A percentile compares a stretch with the other conserved stretches of the same genome.
phyloP scores from a whole-genome alignment of 176 grass and related monocot species.

The Oryza australiensis region DNA sequence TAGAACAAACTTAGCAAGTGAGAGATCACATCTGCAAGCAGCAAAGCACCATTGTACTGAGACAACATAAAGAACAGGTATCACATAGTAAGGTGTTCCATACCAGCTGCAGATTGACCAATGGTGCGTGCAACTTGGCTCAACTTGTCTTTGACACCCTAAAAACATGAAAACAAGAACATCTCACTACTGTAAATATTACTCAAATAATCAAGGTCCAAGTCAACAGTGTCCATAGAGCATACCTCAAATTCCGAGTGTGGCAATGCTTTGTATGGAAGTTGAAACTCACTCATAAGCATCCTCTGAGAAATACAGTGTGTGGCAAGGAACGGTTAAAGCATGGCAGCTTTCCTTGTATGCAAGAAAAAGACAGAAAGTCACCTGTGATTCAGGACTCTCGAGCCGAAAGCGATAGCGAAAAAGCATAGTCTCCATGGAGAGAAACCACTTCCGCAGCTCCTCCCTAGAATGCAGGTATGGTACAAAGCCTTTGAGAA shows the following conservation, averaged over 20 bases:
- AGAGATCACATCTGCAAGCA: constrained; percentile 21
- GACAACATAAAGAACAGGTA: constrained; percentile 21
- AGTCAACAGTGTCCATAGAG: constrained; percentile 17
- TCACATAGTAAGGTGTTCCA: constrained; percentile 7
- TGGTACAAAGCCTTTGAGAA: neutral
- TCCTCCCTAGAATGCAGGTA: constrained; percentile 60
- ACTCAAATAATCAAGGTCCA: constrained; percentile 7
- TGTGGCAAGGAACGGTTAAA: constrained; percentile 34
- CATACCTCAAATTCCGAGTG: constrained; percentile 86
- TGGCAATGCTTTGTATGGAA: constrained; percentile 82
- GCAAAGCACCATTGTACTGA: constrained; percentile 4
- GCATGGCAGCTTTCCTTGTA: neutral
- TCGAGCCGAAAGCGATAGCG: constrained; percentile 77
- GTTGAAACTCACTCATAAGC: constrained; percentile 88
- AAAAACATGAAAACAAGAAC: constrained; percentile 41
- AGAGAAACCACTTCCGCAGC: constrained; percentile 96
- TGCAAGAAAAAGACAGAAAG: constrained; percentile 21
- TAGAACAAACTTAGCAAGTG: constrained; percentile 29
- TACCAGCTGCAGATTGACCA: constrained; percentile 66
- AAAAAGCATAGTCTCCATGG: constrained; percentile 86
- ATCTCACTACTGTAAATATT: constrained; percentile 15
- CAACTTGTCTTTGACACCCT: constrained; percentile 89
- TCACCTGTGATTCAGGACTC: constrained; percentile 83
- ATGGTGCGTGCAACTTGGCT: constrained; percentile 87
- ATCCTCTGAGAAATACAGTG: constrained; percentile 51